These are phyloP conservation scores for Mycena galericulata DNA, from an alignment of 768 basidiomycete species.

Conservation along the genomic window DNA sequence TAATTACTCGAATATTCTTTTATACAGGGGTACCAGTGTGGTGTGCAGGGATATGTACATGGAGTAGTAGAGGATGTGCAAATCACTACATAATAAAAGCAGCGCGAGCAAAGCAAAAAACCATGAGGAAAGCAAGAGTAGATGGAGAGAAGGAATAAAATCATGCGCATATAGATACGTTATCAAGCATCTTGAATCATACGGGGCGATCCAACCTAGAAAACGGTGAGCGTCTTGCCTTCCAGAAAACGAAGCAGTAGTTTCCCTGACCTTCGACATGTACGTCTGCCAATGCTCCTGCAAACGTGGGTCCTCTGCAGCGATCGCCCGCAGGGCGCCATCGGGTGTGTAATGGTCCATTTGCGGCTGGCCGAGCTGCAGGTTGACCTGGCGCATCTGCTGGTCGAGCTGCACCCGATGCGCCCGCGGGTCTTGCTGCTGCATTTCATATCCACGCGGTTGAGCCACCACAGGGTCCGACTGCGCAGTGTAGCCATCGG, in stretches of 20 bases:
- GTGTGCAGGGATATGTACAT: neutral
- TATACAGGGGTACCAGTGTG: conserved; percentile 13
- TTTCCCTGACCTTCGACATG: conserved; percentile 66
- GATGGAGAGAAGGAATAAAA: too few relatives aligned
- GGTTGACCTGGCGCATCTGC: conserved; percentile 36
- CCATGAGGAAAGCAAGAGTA: neutral
- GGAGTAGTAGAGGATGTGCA: neutral
- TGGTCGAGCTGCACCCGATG: conserved; percentile 27
- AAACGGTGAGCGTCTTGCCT: neutral
- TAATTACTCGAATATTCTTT: conserved; percentile 22
- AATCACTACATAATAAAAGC: conserved; percentile 12
- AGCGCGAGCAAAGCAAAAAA: neutral
- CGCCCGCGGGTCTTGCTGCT: conserved; percentile 33
- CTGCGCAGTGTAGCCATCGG: conserved; percentile 29
- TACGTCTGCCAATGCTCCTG: conserved; percentile 81
- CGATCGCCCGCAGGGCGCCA: conserved; percentile 58
- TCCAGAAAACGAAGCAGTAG: conserved; percentile 10
- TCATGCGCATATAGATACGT: too few relatives aligned
- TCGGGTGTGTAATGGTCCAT: conserved; percentile 61
- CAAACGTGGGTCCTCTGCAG: conserved; percentile 65
- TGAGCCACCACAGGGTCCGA: conserved; percentile 29
- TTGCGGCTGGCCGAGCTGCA: conserved; percentile 35
- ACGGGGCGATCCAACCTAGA: conserved; percentile 57
- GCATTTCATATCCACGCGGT: conserved; percentile 31
- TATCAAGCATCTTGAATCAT: conserved; percentile 54